Conservation (phyloP, 2,329 filamentous ascomycete species). For the Fusarium chuoi region DNA sequence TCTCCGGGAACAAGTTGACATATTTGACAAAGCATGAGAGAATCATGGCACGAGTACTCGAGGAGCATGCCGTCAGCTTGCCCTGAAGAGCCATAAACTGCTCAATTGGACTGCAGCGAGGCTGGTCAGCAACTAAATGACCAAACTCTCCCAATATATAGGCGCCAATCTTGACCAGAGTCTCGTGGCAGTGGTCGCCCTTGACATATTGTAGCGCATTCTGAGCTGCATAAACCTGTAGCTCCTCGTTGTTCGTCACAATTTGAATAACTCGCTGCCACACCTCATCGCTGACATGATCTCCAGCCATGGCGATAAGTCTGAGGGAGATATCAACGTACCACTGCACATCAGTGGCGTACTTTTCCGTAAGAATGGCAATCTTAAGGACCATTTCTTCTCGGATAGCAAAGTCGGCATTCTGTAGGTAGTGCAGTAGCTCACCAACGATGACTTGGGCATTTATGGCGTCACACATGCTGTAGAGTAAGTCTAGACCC, state of each 20-base stretch:
- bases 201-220: constrained; percentile 94
- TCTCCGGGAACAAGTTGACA: constrained; percentile 97
- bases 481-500: constrained; percentile 95
- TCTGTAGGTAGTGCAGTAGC: constrained; percentile 92
- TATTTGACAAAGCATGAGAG: constrained; percentile 97
- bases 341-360: constrained; percentile 98
- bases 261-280: constrained; percentile 99
- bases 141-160: constrained; percentile 98
- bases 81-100: constrained; percentile 92
- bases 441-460: constrained; percentile 93
- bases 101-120: constrained; percentile 94
- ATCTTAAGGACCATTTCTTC: constrained; percentile 99
- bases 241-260: constrained; percentile 97
- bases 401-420: constrained; percentile 95
- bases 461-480: constrained; percentile 98
- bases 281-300: constrained; percentile 98
- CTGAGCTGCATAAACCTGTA: constrained; percentile 95
- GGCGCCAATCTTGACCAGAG: constrained; percentile 94
- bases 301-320: constrained; percentile 94
- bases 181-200: constrained; percentile 94
- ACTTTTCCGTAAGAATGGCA: constrained; percentile 97
- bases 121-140: constrained; percentile 92
- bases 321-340: constrained; percentile 98
- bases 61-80: constrained; percentile 89
- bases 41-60: constrained; percentile 91